Percentiles rank a stretch among this genome's conserved stretches.
phyloP scores from a whole-genome alignment of 495 filamentous ascomycete species.

The Clohesyomyces aquaticus region DNA sequence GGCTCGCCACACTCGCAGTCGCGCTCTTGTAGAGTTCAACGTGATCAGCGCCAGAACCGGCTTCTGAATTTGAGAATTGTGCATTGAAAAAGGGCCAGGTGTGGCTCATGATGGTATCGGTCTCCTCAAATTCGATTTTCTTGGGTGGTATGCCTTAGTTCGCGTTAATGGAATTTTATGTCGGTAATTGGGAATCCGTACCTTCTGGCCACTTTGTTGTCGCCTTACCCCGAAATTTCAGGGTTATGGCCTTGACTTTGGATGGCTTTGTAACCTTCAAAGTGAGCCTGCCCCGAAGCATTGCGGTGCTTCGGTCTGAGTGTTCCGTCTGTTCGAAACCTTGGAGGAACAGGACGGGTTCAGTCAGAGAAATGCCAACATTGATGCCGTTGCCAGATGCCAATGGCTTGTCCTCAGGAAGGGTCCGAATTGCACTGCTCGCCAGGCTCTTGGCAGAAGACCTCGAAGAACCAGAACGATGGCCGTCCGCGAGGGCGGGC shows the following conservation, averaged over 20 bases:
- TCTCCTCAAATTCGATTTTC: slow-evolving; percentile 82
- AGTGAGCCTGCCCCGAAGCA: slow-evolving; percentile 83
- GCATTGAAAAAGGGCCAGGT: slow-evolving; percentile 85
- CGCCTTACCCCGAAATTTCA: slow-evolving; percentile 83
- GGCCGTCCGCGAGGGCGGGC: slow-evolving; percentile 31
- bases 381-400: slow-evolving; percentile 56
- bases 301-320: slow-evolving; percentile 69
- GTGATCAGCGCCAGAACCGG: slow-evolving; percentile 68
- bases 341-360: slow-evolving; percentile 86
- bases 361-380: slow-evolving; percentile 64
- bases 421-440: slow-evolving; percentile 26
- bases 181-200: slow-evolving; percentile 43
- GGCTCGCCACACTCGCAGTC: slow-evolving; percentile 2
- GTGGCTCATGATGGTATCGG: slow-evolving; percentile 73
- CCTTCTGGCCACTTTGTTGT: slow-evolving; percentile 97
- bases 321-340: slow-evolving; percentile 85
- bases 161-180: neutral
- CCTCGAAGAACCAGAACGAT: slow-evolving; percentile 28
- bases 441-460: slow-evolving; percentile 25
- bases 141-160: slow-evolving; percentile 79
- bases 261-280: slow-evolving; percentile 83
- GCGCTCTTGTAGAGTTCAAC: slow-evolving; percentile 53
- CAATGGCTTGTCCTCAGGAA: slow-evolving; percentile 54
- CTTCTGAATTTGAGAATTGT: slow-evolving; percentile 61
- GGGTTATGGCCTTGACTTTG: slow-evolving; percentile 91